These are phyloP conservation scores for Boletus eberwhitei DNA, from an alignment of 768 basidiomycete species.

Conservation along the genomic window DNA sequence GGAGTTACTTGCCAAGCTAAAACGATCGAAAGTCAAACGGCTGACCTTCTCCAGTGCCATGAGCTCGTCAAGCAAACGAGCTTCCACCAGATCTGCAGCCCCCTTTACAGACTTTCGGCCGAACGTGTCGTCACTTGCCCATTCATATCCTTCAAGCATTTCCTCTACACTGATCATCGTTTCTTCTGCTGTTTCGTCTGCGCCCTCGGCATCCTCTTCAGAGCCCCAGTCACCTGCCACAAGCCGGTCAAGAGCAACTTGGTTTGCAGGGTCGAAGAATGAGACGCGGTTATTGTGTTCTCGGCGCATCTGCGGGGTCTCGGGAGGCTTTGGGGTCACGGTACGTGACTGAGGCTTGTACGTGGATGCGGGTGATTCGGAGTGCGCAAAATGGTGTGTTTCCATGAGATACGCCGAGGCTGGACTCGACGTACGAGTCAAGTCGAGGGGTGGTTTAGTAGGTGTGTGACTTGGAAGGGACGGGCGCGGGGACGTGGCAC, in stretches of 20 bases:
- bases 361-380: slow-evolving; percentile 13
- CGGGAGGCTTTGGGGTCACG: slow-evolving; percentile 33
- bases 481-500: slow-evolving; percentile 24
- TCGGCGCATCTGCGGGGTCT: slow-evolving; percentile 39
- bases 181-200: slow-evolving; percentile 73
- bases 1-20: neutral
- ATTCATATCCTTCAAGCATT: slow-evolving; percentile 98
- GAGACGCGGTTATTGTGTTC: slow-evolving; percentile 72
- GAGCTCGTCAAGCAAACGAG: slow-evolving; percentile 82
- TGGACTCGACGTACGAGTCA: slow-evolving; percentile 18
- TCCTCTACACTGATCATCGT: slow-evolving; percentile 93
- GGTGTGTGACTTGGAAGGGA: slow-evolving; percentile 11
- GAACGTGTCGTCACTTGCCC: slow-evolving; percentile 81
- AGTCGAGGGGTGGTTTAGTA: slow-evolving; percentile 19
- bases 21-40: neutral
- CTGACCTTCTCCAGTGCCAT: slow-evolving; percentile 89
- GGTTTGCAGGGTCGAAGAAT: slow-evolving; percentile 79
- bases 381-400: slow-evolving; percentile 14
- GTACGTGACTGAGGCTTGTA: slow-evolving; percentile 29
- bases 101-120: slow-evolving; percentile 62
- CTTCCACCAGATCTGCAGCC: slow-evolving; percentile 89
- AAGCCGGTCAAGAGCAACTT: slow-evolving; percentile 67
- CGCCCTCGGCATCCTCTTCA: slow-evolving; percentile 52
- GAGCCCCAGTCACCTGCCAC: slow-evolving; percentile 44
- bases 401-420: slow-evolving; percentile 9